A percentile compares a stretch with the other conserved stretches of the same genome.
Evolutionary conservation across 2,329 filamentous ascomycete species (phyloP).

Genomic region (Alternaria ethzedia): DNA sequence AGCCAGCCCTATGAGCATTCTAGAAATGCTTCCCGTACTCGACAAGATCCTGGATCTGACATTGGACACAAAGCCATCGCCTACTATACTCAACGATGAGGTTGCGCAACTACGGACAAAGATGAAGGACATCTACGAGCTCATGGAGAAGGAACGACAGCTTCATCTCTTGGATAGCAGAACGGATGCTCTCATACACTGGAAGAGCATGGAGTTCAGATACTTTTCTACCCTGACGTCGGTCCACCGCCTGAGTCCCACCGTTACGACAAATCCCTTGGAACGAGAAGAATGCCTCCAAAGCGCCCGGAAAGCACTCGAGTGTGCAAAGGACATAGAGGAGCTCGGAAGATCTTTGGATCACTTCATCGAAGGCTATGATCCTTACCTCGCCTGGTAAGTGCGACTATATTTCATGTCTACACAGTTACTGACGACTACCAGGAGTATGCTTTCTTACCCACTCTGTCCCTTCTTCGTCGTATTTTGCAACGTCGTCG

Average conservation of each 20-base stretch:
- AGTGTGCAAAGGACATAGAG: conserved; percentile 35
- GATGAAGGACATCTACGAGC: conserved; percentile 29
- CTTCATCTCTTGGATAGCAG: conserved; percentile 23
- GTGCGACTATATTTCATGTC: no score
- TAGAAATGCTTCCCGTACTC: conserved; percentile 39
- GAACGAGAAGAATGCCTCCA: conserved; percentile 42
- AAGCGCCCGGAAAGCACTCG: conserved; percentile 40
- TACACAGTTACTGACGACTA: conserved; percentile 17
- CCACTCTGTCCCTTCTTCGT: conserved; percentile 45
- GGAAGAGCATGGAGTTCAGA: conserved; percentile 42
- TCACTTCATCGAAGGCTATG: conserved; percentile 40
- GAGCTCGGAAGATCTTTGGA: conserved; percentile 27
- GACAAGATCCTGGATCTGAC: conserved; percentile 36
- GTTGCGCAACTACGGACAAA: conserved; percentile 27
- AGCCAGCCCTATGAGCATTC: conserved; percentile 32
- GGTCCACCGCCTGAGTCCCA: conserved; percentile 40
- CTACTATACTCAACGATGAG: conserved; percentile 23
- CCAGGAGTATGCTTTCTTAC: conserved; percentile 44
- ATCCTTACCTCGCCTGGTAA: conserved; percentile 41
- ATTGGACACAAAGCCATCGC: conserved; percentile 23
- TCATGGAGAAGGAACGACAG: conserved; percentile 32
- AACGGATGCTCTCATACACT: conserved; percentile 35
- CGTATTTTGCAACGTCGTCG: conserved; percentile 47
- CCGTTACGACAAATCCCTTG: conserved; percentile 31
- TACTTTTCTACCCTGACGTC: conserved; percentile 42